phyloP scores from a whole-genome alignment of 495 filamentous ascomycete genomes.

The Aspergillus taichungensis region DNA sequence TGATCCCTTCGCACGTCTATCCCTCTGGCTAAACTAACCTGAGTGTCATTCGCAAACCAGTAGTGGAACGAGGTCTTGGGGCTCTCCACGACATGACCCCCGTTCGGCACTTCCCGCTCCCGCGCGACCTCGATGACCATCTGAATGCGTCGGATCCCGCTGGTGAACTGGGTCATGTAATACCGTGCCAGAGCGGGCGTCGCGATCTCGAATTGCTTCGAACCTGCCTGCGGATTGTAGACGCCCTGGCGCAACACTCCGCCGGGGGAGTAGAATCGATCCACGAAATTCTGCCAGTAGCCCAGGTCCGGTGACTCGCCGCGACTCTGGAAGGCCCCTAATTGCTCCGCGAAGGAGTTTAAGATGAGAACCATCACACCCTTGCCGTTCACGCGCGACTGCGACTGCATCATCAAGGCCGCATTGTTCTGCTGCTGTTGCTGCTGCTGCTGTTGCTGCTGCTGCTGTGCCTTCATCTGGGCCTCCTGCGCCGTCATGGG shows the following conservation, averaged over 20 bases:
- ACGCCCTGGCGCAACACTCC: conserved; percentile 62
- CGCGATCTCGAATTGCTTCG: conserved; percentile 72
- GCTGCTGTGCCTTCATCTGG: conserved; percentile 35
- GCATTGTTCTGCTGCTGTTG: conserved; percentile 35
- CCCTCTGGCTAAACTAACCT: conserved; percentile 39
- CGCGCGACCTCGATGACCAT: conserved; percentile 53
- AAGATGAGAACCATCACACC: conserved; percentile 54
- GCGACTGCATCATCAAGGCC: conserved; percentile 42
- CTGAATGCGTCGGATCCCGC: conserved; percentile 70
- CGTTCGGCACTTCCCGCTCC: conserved; percentile 49
- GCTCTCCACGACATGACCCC: conserved; percentile 57
- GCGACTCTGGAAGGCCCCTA: conserved; percentile 56
- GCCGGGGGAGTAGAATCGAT: conserved; percentile 61
- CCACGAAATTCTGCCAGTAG: conserved; percentile 70
- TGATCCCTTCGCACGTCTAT: neutral
- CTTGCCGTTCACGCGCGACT: conserved; percentile 46
- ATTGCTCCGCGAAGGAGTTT: conserved; percentile 58
- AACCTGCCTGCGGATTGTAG: conserved; percentile 36
- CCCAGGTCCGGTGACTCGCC: conserved; percentile 51
- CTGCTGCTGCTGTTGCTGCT: conserved; percentile 36
- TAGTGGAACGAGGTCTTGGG: conserved; percentile 56
- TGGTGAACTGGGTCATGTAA: conserved; percentile 76
- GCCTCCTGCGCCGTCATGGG: conserved; percentile 32
- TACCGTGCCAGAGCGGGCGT: conserved; percentile 68
- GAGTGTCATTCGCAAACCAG: conserved; percentile 62